These are phyloP conservation scores for Hawksworthiomyces lignivorus DNA, from an alignment of 2,329 filamentous ascomycete species.

Conservation along the genomic window DNA sequence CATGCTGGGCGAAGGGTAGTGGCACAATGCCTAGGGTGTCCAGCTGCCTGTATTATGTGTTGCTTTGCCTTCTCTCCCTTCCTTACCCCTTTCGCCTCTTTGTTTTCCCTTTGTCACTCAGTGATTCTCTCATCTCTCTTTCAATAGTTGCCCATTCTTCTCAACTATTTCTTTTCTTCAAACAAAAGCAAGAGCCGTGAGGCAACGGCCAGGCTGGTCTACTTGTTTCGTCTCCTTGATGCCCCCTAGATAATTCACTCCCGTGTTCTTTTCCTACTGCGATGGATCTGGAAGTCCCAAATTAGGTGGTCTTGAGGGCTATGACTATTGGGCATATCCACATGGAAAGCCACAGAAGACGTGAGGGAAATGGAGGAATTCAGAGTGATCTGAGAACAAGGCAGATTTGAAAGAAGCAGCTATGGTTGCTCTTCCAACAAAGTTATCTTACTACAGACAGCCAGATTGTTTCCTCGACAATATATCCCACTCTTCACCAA, in stretches of 20 bases:
- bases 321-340: slow-evolving; percentile 4
- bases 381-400: background rate
- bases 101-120: background rate
- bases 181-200: no score
- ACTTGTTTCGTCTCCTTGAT: background rate
- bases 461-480: slow-evolving; percentile 11
- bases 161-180: slow-evolving; percentile 4
- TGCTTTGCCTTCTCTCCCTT: background rate
- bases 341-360: no score
- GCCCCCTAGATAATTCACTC: background rate
- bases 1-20: no score
- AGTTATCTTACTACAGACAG: background rate
- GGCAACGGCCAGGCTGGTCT: background rate
- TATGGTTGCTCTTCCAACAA: slow-evolving; percentile 3
- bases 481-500: slow-evolving; percentile 11
- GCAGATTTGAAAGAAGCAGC: background rate
- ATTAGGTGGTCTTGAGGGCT: slow-evolving; percentile 3
- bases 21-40: background rate
- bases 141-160: background rate
- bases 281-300: slow-evolving; percentile 6
- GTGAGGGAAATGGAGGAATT: no score
- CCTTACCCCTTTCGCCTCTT: background rate
- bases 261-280: background rate
- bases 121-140: background rate
- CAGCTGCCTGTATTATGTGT: background rate